phyloP scores from a whole-genome alignment of 2,329 filamentous ascomycete genomes.

The Talaromyces pinophilus region DNA sequence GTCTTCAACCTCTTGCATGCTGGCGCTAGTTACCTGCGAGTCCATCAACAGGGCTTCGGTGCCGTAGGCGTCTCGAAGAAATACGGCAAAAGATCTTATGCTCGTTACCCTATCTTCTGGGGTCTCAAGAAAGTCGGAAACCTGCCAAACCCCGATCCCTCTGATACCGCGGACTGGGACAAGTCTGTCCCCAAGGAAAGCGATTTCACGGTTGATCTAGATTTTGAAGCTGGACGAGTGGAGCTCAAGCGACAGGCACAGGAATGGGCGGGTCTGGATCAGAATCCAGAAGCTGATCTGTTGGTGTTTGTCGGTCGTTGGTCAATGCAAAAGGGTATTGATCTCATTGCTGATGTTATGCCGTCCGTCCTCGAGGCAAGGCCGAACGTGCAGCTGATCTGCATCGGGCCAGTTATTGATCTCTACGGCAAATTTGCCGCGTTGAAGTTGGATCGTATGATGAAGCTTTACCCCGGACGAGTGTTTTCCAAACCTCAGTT shows the following conservation, averaged over 20 bases:
- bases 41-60: slow-evolving; percentile 68
- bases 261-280: slow-evolving; percentile 65
- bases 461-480: slow-evolving; percentile 65
- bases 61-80: slow-evolving; percentile 69
- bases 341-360: slow-evolving; percentile 68
- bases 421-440: slow-evolving; percentile 69
- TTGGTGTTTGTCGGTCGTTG: slow-evolving; percentile 70
- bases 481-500: slow-evolving; percentile 71
- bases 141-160: slow-evolving; percentile 66
- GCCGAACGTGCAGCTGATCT: slow-evolving; percentile 62
- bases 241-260: slow-evolving; percentile 63
- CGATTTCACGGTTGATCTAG: slow-evolving; percentile 55
- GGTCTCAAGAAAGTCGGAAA: slow-evolving; percentile 63
- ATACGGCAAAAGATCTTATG: slow-evolving; percentile 66
- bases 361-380: slow-evolving; percentile 63
- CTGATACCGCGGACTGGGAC: slow-evolving; percentile 63
- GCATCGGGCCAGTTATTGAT: slow-evolving; percentile 66
- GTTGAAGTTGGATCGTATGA: slow-evolving; percentile 64
- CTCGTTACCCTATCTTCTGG: slow-evolving; percentile 70
- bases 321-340: slow-evolving; percentile 69
- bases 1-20: slow-evolving; percentile 69
- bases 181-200: slow-evolving; percentile 53
- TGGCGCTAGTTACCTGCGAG: slow-evolving; percentile 65
- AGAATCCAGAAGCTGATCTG: slow-evolving; percentile 63
- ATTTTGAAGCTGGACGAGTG: slow-evolving; percentile 56